Percentiles rank a stretch among this genome's conserved stretches.
These are phyloP conservation scores for Pichia kluyveri DNA, from an alignment of 805 yeast species.

Conservation along the genomic window DNA sequence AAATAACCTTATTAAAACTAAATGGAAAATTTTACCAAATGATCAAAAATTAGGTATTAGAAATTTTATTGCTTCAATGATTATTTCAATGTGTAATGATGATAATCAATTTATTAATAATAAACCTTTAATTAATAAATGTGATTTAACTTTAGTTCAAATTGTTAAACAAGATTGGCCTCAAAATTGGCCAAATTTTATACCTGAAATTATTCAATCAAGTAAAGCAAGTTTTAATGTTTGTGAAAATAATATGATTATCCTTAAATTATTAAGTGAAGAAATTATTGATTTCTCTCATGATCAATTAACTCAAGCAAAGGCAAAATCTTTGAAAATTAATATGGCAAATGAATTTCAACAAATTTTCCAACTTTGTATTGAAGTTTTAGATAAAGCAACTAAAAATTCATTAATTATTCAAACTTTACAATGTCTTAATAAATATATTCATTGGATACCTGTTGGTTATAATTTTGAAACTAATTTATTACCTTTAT, in stretches of 20 bases:
- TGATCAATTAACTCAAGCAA: conserved; percentile 95
- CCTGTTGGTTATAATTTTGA: conserved; percentile 86
- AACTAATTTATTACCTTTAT: conserved; percentile 64
- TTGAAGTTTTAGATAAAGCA: conserved; percentile 85
- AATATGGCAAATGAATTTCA: conserved; percentile 87
- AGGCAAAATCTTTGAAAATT: conserved; percentile 70
- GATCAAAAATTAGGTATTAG: conserved; percentile 89
- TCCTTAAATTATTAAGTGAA: conserved; percentile 80
- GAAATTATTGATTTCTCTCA: conserved; percentile 95
- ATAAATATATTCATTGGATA: conserved; percentile 90
- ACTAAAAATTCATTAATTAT: conserved; percentile 73
- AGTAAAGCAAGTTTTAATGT: conserved; percentile 82
- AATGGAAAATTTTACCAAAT: conserved; percentile 89
- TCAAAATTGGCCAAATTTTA: conserved; percentile 93
- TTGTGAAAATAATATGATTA: conserved; percentile 96
- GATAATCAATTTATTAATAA: conserved; percentile 62
- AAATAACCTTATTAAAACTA: conserved; percentile 80
- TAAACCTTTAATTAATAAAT: conserved; percentile 81
- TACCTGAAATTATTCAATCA: conserved; percentile 84
- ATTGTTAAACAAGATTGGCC: conserved; percentile 99
- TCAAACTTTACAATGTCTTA: conserved; percentile 75
- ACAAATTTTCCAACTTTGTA: conserved; percentile 87
- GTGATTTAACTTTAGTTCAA: conserved; percentile 88
- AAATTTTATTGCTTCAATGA: conserved; percentile 89
- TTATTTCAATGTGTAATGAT: conserved; percentile 81